A percentile compares a stretch with the other conserved stretches of the same genome.
These are phyloP conservation scores for Alternaria arborescens DNA, from an alignment of 2,329 filamentous ascomycete species.

Conservation along the genomic window DNA sequence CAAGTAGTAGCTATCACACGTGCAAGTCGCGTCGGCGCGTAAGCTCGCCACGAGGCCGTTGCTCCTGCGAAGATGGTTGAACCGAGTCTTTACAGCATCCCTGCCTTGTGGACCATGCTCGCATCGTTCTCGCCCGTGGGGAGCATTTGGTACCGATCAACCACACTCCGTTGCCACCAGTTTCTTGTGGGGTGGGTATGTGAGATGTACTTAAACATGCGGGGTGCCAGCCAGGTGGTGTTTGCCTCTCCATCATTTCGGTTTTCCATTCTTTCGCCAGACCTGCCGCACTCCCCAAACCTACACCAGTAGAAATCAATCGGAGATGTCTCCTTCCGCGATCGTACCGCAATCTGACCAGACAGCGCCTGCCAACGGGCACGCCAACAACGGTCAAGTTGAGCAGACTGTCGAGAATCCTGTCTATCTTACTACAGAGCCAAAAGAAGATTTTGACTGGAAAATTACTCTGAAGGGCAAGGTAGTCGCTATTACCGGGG, in stretches of 20 bases:
- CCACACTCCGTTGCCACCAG: slow-evolving; percentile 17
- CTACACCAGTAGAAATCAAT: slow-evolving; percentile 2
- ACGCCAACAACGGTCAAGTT: slow-evolving; percentile 25
- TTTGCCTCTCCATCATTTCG: slow-evolving; percentile 8
- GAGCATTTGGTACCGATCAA: slow-evolving; percentile 1
- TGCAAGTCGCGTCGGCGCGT: slow-evolving; percentile 22
- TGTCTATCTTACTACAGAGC: slow-evolving; percentile 54
- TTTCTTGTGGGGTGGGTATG: slow-evolving; percentile 16
- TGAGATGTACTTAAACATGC: slow-evolving; percentile 33
- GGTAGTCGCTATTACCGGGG: slow-evolving; percentile 44
- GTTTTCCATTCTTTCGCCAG: slow-evolving; percentile 12
- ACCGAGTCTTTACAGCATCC: slow-evolving; percentile 4
- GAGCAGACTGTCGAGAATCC: slow-evolving; percentile 40
- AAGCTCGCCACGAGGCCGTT: slow-evolving; percentile 25
- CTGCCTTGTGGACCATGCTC: slow-evolving; percentile 6
- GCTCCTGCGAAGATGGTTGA: slow-evolving; percentile 2
- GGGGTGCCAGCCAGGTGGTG: slow-evolving; percentile 16
- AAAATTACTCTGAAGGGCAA: slow-evolving; percentile 57
- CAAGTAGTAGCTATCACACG: background rate
- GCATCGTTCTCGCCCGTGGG: slow-evolving; percentile 3
- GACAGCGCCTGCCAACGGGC: slow-evolving; percentile 25
- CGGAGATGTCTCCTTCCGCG: slow-evolving; percentile 42
- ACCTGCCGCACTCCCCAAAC: slow-evolving; percentile 22
- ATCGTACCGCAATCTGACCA: slow-evolving; percentile 28
- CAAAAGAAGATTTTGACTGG: slow-evolving; percentile 56